Conservation (phyloP, 2,329 filamentous ascomycete species). For the Aspergillus caelatus region DNA sequence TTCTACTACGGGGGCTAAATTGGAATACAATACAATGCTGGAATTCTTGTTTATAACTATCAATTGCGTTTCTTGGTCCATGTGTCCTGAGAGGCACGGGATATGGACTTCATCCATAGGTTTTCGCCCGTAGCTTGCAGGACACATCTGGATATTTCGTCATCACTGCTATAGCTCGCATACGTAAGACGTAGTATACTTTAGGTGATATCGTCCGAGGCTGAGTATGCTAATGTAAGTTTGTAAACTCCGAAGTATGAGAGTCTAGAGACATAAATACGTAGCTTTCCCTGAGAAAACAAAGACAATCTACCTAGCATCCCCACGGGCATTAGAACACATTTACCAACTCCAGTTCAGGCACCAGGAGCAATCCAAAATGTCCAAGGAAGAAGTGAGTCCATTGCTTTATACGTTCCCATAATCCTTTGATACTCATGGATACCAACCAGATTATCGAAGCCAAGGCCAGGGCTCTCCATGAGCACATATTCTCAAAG, state of each 20-base stretch:
- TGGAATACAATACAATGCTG: background rate
- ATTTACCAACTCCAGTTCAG: background rate
- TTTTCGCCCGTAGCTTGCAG: background rate
- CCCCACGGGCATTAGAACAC: too few species aligned
- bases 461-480: constrained; percentile 14
- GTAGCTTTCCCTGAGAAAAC: background rate
- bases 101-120: background rate
- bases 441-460: constrained; percentile 10
- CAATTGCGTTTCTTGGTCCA: background rate
- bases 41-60: background rate
- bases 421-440: background rate
- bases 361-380: background rate
- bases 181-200: background rate
- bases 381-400: background rate
- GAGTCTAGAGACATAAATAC: background rate
- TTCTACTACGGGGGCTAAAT: background rate
- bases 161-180: background rate
- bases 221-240: background rate
- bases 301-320: too few species aligned
- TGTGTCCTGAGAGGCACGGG: background rate
- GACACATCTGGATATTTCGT: background rate
- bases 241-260: constrained; percentile 1
- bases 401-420: background rate
- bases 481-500: constrained; percentile 25
- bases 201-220: background rate